Percentiles rank a stretch among this genome's conserved stretches.
These are phyloP conservation scores for Phyllosticta capitalensis DNA, from an alignment of 2,329 filamentous ascomycete species.

Conservation along the genomic window DNA sequence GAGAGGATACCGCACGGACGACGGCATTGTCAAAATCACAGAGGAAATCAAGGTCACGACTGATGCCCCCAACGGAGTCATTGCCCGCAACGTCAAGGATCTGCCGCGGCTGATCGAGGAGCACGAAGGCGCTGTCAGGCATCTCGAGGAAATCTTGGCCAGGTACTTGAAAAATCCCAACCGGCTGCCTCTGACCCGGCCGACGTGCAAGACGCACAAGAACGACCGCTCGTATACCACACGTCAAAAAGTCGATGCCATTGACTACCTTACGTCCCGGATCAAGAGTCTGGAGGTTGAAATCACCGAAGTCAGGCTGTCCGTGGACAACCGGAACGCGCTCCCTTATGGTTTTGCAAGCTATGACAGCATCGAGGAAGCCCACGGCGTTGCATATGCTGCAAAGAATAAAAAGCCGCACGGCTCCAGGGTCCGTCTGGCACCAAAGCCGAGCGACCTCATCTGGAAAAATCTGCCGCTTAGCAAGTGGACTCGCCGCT, in stretches of 20 bases:
- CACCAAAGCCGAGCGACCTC: constrained; percentile 80
- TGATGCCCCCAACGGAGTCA: constrained; percentile 67
- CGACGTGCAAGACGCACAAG: constrained; percentile 70
- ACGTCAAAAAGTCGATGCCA: constrained; percentile 75
- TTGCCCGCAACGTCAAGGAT: constrained; percentile 87
- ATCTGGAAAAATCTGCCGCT: constrained; percentile 93
- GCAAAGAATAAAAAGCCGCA: constrained; percentile 72
- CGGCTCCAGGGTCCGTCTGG: constrained; percentile 66
- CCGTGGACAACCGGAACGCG: constrained; percentile 77
- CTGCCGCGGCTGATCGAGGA: constrained; percentile 76
- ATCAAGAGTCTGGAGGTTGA: constrained; percentile 75
- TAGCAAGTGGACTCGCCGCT: constrained; percentile 55
- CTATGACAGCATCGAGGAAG: constrained; percentile 78
- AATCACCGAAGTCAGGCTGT: constrained; percentile 72
- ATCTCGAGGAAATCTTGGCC: constrained; percentile 73
- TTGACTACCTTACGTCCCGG: constrained; percentile 80
- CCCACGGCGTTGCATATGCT: constrained; percentile 77
- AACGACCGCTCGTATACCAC: constrained; percentile 59
- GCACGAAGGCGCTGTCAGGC: constrained; percentile 70
- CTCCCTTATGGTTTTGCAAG: constrained; percentile 92
- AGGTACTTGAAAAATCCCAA: constrained; percentile 86
- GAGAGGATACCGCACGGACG: constrained; percentile 65
- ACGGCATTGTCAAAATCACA: constrained; percentile 76
- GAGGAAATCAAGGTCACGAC: constrained; percentile 71
- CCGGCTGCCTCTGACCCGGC: constrained; percentile 65